Evolutionary conservation across 2,329 filamentous ascomycete species (phyloP), one percentile per base, ranked within the genome.

Genomic region (Davidsoniella virescens): DNA sequence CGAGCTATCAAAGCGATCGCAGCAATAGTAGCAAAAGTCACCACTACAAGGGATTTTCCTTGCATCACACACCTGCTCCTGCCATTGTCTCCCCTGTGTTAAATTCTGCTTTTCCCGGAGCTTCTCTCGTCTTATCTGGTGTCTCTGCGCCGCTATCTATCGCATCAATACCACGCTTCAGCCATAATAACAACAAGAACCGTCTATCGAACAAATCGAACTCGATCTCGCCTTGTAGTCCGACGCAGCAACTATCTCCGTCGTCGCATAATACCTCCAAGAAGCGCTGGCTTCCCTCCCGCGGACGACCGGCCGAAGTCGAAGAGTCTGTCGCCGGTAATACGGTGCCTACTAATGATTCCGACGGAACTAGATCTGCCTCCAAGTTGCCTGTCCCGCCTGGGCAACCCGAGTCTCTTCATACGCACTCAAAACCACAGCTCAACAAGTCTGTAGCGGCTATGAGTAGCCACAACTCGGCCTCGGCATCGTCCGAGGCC

Each of bases 401-500:
- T 33, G 26, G 26, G 8, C 26, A 12, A 10, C 7, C 7, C 7
- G 26, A 12, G 3, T 33, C 26, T 33, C 8, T 33, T 10, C 10
- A 8, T 33, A 33, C 26, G 10, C 26, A 33, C 26, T 9, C 26
- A 33, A 33, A 3, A 25, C 25, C 46, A 3, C 46, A 29, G 14
- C 12, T 49, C 29, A 56, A 55, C 53, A 61, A 60, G 52, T 61
- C 63, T 55, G 62, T 20, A 20, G 20, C 64, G 58, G 64, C 59
- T 51, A 59, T 62, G 47, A 49, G 47, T 26, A 44, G 42, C 43
- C 51, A 52, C 26, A 26, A 44, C 17, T 50, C 76, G 23, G 65
- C 64, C 3, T 63, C 66, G 18, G 65, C 64, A 51, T 66, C 66
- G 20, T 64, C 63, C 37, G 72, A 72, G 44, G 66, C 63, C 54